Evolutionary conservation across 768 basidiomycete species (phyloP).

Genomic region (Leccinum rimulosum): DNA sequence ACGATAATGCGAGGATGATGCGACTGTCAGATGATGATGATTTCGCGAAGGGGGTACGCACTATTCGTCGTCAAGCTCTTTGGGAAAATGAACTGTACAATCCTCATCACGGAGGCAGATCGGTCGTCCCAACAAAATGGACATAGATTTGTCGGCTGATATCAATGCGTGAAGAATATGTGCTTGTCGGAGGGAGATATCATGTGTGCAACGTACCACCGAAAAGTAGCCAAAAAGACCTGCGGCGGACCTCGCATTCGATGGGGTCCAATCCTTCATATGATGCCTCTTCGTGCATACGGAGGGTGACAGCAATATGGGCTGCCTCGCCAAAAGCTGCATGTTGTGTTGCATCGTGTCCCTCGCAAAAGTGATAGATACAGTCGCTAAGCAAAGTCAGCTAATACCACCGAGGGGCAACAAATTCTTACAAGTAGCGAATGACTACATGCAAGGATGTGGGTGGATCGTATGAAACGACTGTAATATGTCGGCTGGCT

Average conservation of each 20-base stretch:
- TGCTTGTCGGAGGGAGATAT: neutral
- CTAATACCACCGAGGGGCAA: neutral
- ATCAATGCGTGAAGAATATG: neutral
- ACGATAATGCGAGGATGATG: conserved; percentile 14
- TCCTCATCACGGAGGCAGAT: conserved; percentile 89
- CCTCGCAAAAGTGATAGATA: conserved; percentile 86
- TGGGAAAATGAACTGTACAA: conserved; percentile 85
- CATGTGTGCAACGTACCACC: conserved; percentile 53
- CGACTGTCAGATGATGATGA: conserved; percentile 30
- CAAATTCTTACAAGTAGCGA: conserved; percentile 73
- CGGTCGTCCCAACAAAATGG: conserved; percentile 78
- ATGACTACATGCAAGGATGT: conserved; percentile 83
- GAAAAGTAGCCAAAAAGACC: conserved; percentile 88
- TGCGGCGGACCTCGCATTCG: conserved; percentile 82
- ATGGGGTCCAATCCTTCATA: conserved; percentile 83
- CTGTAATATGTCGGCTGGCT: conserved; percentile 77
- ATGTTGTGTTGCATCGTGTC: conserved; percentile 83
- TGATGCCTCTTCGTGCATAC: conserved; percentile 84
- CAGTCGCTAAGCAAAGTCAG: conserved; percentile 54
- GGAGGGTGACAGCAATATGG: conserved; percentile 76
- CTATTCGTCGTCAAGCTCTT: conserved; percentile 89
- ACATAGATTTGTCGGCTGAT: conserved; percentile 86
- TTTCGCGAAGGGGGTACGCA: conserved; percentile 40
- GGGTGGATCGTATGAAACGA: conserved; percentile 80
- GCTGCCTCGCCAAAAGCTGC: conserved; percentile 86